Percentiles rank a stretch among this genome's conserved stretches.
Evolutionary conservation across 192 early-diverging fungal genomes (phyloP).

Genomic region (Backusella parvicylindrica): DNA sequence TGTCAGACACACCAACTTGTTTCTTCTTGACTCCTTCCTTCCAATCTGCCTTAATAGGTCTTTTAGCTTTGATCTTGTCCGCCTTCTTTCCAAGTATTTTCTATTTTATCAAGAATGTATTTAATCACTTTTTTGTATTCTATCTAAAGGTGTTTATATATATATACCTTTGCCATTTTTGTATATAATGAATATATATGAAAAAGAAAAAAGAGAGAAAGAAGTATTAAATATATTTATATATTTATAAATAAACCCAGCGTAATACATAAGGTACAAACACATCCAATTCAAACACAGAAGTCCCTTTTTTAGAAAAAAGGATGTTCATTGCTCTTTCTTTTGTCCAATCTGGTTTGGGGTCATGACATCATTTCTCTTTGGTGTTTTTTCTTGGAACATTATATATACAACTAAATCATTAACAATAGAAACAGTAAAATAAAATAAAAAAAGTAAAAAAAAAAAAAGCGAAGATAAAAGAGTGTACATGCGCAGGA

Average conservation of each 20-base stretch:
- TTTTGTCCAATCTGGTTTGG: background rate
- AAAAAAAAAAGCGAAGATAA: background rate
- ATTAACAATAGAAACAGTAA: too few species aligned
- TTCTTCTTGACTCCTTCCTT: slow-evolving; percentile 75
- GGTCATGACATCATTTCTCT: background rate
- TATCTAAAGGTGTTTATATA: background rate
- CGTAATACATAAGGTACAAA: background rate
- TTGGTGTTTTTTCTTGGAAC: background rate
- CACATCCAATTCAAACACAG: background rate
- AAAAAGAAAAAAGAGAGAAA: background rate
- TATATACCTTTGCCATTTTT: slow-evolving; percentile 12
- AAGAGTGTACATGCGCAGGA: background rate
- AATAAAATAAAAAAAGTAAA: background rate
- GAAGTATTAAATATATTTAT: background rate
- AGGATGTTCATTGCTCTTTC: background rate
- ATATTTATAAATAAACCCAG: background rate
- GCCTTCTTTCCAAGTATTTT: slow-evolving; percentile 19
- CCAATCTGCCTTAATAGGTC: slow-evolving; percentile 62
- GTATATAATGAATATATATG: background rate
- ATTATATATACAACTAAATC: background rate
- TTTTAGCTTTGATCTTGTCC: slow-evolving; percentile 37
- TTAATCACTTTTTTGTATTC: background rate
- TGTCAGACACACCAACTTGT: slow-evolving; percentile 79
- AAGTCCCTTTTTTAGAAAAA: background rate
- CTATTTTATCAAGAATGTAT: too few species aligned